These are phyloP conservation scores for Malus hybrid DNA, from an alignment of 331 rosid genomes.

Conservation along the genomic window DNA sequence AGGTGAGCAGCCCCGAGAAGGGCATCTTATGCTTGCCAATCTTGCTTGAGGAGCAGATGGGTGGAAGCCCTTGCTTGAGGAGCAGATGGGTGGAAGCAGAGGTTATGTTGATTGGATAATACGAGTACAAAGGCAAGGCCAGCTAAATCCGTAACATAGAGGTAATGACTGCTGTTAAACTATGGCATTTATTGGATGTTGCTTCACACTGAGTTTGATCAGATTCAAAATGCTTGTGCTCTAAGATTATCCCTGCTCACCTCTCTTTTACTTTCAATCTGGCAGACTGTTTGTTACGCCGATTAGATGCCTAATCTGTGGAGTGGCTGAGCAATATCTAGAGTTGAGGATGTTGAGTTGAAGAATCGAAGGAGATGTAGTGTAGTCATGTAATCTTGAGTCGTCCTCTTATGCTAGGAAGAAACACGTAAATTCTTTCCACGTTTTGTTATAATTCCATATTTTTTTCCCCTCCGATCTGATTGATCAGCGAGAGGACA, in stretches of 20 bases:
- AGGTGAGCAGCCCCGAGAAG: slow-evolving; percentile 95
- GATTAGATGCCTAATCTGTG: slow-evolving; percentile 15
- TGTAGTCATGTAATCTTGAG: slow-evolving; percentile 14
- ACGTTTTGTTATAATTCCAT: neutral
- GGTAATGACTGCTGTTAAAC: neutral
- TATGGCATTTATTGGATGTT: neutral
- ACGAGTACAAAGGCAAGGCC: slow-evolving; percentile 85
- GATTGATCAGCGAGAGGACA: neutral
- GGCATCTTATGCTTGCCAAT: slow-evolving; percentile 70
- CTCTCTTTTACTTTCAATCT: neutral
- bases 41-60: slow-evolving; percentile 88
- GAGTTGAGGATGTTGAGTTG: slow-evolving; percentile 19
- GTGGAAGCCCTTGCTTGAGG: slow-evolving; percentile 79
- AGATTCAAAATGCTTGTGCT: neutral
- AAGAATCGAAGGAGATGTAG: slow-evolving; percentile 27
- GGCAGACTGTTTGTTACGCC: slow-evolving; percentile 19
- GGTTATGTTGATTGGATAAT: slow-evolving; percentile 87
- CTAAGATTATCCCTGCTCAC: neutral
- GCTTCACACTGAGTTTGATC: neutral
- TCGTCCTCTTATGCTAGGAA: slow-evolving; percentile 20
- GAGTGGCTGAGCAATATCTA: slow-evolving; percentile 16
- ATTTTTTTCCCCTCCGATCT: neutral
- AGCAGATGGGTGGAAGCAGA: slow-evolving; percentile 67
- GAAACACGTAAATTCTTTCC: neutral
- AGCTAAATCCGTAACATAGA: slow-evolving; percentile 45